phyloP scores from a whole-genome alignment of 208 protist genomes.

The Leishmania braziliensis region DNA sequence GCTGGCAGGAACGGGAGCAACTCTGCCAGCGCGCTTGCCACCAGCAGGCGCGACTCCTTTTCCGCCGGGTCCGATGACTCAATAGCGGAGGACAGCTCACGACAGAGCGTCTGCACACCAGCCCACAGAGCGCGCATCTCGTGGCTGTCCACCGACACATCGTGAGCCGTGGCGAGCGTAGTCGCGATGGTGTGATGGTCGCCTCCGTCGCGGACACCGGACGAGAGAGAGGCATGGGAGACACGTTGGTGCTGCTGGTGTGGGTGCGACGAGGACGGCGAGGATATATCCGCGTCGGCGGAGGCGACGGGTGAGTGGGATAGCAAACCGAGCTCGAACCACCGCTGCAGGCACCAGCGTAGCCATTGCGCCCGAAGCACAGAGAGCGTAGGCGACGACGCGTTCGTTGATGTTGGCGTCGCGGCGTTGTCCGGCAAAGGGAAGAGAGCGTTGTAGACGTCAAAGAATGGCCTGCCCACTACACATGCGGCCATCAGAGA shows the following conservation, averaged over 20 bases:
- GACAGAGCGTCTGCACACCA: constrained; percentile 10
- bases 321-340: constrained; percentile 8
- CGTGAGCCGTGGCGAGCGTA: not conserved
- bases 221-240: not conserved
- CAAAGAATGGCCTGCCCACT: constrained; percentile 14
- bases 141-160: constrained; percentile 6
- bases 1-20: constrained; percentile 23
- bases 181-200: not conserved
- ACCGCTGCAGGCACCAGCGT: constrained; percentile 31
- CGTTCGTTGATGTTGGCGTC: not conserved
- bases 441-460: constrained; percentile 28
- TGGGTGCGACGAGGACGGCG: constrained; percentile 2
- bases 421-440: not conserved
- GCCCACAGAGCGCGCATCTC: constrained; percentile 16
- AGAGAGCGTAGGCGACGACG: constrained; percentile 9
- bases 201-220: constrained; percentile 1
- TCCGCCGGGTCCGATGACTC: not conserved
- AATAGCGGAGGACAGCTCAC: constrained; percentile 9
- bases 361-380: constrained; percentile 34
- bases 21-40: constrained; percentile 22
- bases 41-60: constrained; percentile 16
- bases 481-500: constrained; percentile 2
- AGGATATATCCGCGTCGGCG: not conserved
- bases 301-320: not conserved
- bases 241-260: not conserved